phyloP scores from a whole-genome alignment of 305 asterid species.

The Nicotiana rustica region DNA sequence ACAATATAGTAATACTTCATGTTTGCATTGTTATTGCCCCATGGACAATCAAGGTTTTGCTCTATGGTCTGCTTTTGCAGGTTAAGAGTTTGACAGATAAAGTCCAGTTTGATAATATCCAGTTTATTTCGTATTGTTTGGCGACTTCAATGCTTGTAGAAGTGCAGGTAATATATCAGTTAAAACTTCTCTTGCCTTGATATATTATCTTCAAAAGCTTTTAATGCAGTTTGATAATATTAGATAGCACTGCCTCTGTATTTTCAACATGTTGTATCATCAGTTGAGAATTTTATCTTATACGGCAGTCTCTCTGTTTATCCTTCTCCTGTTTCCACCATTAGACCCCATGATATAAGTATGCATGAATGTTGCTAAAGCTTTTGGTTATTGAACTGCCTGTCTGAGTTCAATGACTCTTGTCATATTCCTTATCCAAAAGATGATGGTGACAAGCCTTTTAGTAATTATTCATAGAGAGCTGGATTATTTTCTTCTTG shows the following conservation, averaged over 20 bases:
- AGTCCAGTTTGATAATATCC: conserved; percentile 26
- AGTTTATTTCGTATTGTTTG: conserved; percentile 31
- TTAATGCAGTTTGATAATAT: not conserved
- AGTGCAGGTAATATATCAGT: conserved; percentile 13
- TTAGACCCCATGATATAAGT: not conserved
- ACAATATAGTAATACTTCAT: not conserved
- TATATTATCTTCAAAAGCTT: conserved; percentile 11
- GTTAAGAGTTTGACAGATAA: conserved; percentile 23
- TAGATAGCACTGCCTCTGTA: not conserved
- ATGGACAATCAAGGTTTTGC: conserved; percentile 3
- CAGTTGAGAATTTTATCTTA: not conserved
- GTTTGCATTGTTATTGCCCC: not conserved
- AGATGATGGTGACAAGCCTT: not conserved
- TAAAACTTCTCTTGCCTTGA: conserved; percentile 12
- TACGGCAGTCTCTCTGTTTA: not conserved
- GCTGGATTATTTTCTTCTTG: not conserved
- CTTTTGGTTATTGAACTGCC: not conserved
- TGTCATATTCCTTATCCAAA: conserved; percentile 9
- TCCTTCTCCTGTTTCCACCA: not conserved
- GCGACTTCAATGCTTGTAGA: conserved; percentile 26
- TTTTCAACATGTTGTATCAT: conserved; percentile 2
- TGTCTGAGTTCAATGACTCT: conserved; percentile 5
- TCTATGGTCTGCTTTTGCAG: conserved; percentile 24
- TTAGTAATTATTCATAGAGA: not conserved
- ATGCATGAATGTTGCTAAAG: not conserved